phyloP scores from a whole-genome alignment of 2,329 filamentous ascomycete genomes.

The Botrytis aclada region DNA sequence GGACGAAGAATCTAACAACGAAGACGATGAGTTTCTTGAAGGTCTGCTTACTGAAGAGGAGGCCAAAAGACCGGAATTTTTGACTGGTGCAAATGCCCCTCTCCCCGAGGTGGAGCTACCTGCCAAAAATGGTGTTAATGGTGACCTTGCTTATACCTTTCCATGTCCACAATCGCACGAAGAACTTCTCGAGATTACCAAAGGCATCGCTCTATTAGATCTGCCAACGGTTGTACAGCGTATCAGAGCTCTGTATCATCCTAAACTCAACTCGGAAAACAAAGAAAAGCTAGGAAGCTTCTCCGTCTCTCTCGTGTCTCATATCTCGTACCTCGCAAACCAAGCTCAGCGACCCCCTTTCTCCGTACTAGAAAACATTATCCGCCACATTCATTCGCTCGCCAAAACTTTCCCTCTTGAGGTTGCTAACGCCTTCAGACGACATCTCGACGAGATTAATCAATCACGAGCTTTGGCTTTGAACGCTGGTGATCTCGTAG shows the following conservation, averaged over 20 bases:
- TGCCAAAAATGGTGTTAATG: constrained; percentile 40
- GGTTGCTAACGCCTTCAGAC: constrained; percentile 73
- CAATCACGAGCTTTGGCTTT: constrained; percentile 49
- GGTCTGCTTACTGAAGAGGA: constrained; percentile 62
- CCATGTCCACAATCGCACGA: constrained; percentile 75
- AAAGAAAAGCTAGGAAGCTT: constrained; percentile 76
- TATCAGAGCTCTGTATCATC: constrained; percentile 88
- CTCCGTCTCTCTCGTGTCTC: constrained; percentile 62
- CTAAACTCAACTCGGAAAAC: constrained; percentile 79
- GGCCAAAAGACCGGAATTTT: constrained; percentile 51
- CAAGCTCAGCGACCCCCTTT: constrained; percentile 53
- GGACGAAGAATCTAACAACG: constrained; percentile 41
- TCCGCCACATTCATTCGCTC: constrained; percentile 89
- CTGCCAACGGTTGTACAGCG: constrained; percentile 79
- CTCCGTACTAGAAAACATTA: constrained; percentile 69
- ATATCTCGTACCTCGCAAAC: constrained; percentile 51
- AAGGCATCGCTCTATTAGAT: constrained; percentile 59
- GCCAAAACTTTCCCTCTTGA: constrained; percentile 79
- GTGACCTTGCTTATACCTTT: constrained; percentile 77
- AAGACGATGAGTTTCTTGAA: constrained; percentile 70
- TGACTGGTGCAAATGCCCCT: constrained; percentile 44
- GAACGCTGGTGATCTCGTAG: constrained; percentile 68
- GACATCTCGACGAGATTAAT: constrained; percentile 61
- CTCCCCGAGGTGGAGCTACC: constrained; percentile 43
- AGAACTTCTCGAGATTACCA: constrained; percentile 66